These are phyloP conservation scores for Alloascoidea hylecoeti DNA, from an alignment of 805 yeast genomes.

Conservation along the genomic window DNA sequence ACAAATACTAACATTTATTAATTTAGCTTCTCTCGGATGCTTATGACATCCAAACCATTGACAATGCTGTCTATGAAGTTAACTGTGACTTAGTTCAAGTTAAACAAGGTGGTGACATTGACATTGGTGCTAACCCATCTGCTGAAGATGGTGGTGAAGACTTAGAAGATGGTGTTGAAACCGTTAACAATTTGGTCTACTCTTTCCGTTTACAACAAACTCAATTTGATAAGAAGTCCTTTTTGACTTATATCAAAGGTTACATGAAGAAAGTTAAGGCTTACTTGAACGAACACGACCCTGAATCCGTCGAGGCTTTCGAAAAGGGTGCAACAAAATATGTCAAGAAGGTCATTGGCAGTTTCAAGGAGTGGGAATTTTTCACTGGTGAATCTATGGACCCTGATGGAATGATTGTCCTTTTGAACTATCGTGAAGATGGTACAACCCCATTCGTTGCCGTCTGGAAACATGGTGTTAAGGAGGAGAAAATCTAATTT, in stretches of 20 bases:
- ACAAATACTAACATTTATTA: constrained; percentile 1
- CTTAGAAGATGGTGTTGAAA: constrained; percentile 71
- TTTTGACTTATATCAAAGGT: constrained; percentile 92
- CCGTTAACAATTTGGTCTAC: constrained; percentile 97
- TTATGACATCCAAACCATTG: constrained; percentile 79
- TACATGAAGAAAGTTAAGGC: constrained; percentile 97
- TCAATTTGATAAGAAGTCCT: constrained; percentile 94
- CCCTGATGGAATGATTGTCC: constrained; percentile 97
- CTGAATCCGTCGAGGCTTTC: constrained; percentile 76
- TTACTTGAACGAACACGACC: constrained; percentile 75
- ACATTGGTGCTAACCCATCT: constrained; percentile 99
- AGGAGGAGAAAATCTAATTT: constrained; percentile 73
- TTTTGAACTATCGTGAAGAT: constrained; percentile 99
- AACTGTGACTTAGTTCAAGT: constrained; percentile 89
- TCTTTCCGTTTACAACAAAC: constrained; percentile 97
- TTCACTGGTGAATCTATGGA: constrained; percentile 99
- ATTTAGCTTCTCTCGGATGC: constrained; percentile 67
- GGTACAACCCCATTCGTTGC: constrained; percentile 96
- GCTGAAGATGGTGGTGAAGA: constrained; percentile 89
- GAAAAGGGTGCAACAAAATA: constrained; percentile 96
- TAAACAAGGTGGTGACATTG: constrained; percentile 76
- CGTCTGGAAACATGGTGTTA: constrained; percentile 98
- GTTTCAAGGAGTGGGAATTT: constrained; percentile 99
- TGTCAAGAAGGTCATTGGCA: constrained; percentile 89
- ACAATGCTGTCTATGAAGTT: constrained; percentile 89